Evolutionary conservation across 2,329 filamentous ascomycete species (phyloP).

Genomic region (Ascochyta lentis): DNA sequence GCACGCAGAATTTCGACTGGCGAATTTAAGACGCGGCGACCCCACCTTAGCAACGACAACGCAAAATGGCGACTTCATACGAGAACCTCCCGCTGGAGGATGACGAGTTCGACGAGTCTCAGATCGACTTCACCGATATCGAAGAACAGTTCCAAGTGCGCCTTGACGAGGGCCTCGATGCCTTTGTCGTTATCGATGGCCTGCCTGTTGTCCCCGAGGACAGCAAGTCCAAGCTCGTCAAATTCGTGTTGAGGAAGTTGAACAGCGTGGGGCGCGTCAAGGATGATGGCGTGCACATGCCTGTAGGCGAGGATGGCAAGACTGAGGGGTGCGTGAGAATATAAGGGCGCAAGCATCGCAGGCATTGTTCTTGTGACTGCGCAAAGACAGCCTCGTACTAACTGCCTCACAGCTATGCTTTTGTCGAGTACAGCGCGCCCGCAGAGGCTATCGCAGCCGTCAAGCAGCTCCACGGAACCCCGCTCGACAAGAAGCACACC

Average conservation of each 20-base stretch:
- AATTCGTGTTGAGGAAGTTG: slow-evolving; percentile 94
- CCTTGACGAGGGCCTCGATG: slow-evolving; percentile 93
- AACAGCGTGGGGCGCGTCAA: slow-evolving; percentile 82
- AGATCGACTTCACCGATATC: slow-evolving; percentile 94
- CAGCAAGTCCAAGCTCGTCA: slow-evolving; percentile 91
- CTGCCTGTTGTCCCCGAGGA: slow-evolving; percentile 88
- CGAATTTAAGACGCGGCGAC: slow-evolving; percentile 24
- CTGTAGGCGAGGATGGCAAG: slow-evolving; percentile 83
- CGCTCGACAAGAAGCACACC: slow-evolving; percentile 96
- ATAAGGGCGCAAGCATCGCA: slow-evolving; percentile 4
- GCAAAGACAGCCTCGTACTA: slow-evolving; percentile 18
- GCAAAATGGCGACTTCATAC: slow-evolving; percentile 90
- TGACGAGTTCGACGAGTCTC: slow-evolving; percentile 90
- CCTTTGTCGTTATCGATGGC: slow-evolving; percentile 95
- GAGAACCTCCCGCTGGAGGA: slow-evolving; percentile 86
- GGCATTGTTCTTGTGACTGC: slow-evolving; percentile 6
- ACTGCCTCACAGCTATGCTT: slow-evolving; percentile 75
- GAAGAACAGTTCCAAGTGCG: slow-evolving; percentile 94
- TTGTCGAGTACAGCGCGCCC: slow-evolving; percentile 92
- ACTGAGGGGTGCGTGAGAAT: slow-evolving; percentile 74
- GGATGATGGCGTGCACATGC: slow-evolving; percentile 93
- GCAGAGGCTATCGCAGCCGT: slow-evolving; percentile 89
- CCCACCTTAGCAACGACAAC: slow-evolving; percentile 28
- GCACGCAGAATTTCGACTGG: slow-evolving; percentile 38
- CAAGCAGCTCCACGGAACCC: slow-evolving; percentile 82